Evolutionary conservation across 768 basidiomycete species (phyloP).

Genomic region (Dentipellis sp.): DNA sequence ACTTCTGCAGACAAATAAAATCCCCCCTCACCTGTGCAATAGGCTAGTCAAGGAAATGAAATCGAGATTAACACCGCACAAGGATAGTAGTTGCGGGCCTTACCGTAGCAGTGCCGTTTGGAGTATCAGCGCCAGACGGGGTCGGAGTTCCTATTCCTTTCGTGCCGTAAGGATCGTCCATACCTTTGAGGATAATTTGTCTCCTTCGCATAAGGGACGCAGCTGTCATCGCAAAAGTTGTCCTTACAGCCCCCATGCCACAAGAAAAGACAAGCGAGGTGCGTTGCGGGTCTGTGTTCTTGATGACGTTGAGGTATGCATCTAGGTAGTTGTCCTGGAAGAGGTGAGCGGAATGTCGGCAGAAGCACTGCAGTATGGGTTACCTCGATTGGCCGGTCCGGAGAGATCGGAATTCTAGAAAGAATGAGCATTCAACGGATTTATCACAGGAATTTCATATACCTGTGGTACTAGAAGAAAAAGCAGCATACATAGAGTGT

Average conservation of each 20-base stretch:
- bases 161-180: slow-evolving; percentile 68
- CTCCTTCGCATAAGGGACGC: slow-evolving; percentile 80
- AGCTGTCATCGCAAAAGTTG: slow-evolving; percentile 96
- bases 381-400: slow-evolving; percentile 85
- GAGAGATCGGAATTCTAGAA: slow-evolving; percentile 84
- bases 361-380: slow-evolving; percentile 3
- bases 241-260: slow-evolving; percentile 94
- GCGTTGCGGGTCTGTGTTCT: slow-evolving; percentile 63
- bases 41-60: neutral
- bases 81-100: slow-evolving; percentile 8
- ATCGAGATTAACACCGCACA: neutral
- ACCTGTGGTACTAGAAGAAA: slow-evolving; percentile 63
- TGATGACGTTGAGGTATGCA: slow-evolving; percentile 79
- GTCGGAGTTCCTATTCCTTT: slow-evolving; percentile 20
- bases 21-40: slow-evolving; percentile 3
- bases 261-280: slow-evolving; percentile 91
- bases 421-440: neutral
- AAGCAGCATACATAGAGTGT: neutral
- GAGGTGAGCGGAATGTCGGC: neutral
- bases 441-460: slow-evolving; percentile 12
- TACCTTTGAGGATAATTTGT: slow-evolving; percentile 47
- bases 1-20: neutral
- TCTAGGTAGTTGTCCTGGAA: slow-evolving; percentile 88
- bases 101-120: slow-evolving; percentile 44
- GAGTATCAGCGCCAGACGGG: slow-evolving; percentile 9